Evolutionary conservation across 352 stramenopile genomes (phyloP).

Genomic region (Pythium aquatile): DNA sequence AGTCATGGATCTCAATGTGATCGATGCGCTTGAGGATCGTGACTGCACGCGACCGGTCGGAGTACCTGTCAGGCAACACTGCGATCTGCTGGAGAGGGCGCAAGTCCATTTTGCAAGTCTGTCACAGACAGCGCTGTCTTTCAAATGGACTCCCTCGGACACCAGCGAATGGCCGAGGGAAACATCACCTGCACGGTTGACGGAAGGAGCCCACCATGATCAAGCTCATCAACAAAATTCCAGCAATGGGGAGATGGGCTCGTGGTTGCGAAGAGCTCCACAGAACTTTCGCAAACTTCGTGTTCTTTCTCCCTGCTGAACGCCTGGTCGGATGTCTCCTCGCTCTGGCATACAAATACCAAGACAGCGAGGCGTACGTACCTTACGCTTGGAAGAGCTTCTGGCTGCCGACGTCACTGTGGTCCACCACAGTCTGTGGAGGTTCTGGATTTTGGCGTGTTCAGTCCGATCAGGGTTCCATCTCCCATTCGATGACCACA

Average conservation of each 20-base stretch:
- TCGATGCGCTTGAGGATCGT: slow-evolving; percentile 21
- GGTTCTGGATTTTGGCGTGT: not conserved
- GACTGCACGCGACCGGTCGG: slow-evolving; percentile 17
- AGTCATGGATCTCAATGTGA: slow-evolving; percentile 7
- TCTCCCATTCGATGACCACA: not conserved
- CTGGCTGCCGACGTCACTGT: too few relatives aligned
- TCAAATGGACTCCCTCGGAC: not conserved
- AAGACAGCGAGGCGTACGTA: not conserved
- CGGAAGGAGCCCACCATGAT: not conserved
- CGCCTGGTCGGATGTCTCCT: not conserved
- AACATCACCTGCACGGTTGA: not conserved
- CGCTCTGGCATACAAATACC: not conserved
- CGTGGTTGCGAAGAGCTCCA: not conserved
- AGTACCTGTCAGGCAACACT: slow-evolving; percentile 19
- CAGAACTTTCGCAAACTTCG: not conserved
- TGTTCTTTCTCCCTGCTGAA: not conserved
- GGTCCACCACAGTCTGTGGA: too few relatives aligned
- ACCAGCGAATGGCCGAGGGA: not conserved
- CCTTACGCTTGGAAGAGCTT: not conserved
- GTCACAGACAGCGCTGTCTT: not conserved
- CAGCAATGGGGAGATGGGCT: not conserved
- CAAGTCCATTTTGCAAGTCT: not conserved
- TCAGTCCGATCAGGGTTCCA: not conserved
- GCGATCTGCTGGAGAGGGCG: not conserved
- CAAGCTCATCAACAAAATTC: not conserved